Evolutionary conservation across 2,329 filamentous ascomycete species (phyloP).

Genomic region (Fusarium denticulatum): DNA sequence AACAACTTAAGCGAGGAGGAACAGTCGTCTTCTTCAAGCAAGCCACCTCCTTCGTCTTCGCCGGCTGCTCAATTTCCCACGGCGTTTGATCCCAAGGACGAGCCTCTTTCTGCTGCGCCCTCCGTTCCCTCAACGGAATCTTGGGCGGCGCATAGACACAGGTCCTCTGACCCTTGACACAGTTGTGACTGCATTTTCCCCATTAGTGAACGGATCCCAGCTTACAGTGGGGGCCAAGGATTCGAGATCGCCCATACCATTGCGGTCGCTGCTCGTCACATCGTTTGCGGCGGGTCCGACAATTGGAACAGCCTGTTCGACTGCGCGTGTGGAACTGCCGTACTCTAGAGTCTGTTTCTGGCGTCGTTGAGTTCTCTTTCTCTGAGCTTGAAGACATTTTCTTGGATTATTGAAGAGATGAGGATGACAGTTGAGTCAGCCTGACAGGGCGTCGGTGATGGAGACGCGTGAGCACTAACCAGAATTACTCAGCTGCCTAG

Average conservation of each 20-base stretch:
- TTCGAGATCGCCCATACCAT: not conserved
- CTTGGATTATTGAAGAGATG: not conserved
- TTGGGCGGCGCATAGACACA: not conserved
- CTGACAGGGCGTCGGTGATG: not conserved
- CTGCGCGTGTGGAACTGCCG: conserved; percentile 10
- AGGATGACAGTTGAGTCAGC: not conserved
- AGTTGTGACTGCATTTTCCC: not conserved
- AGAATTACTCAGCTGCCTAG: accelerated
- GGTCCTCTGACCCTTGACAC: not conserved
- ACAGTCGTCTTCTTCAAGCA: not conserved
- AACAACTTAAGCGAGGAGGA: not conserved
- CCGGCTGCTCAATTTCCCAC: not conserved
- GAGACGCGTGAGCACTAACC: not conserved
- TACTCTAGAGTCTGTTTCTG: not conserved
- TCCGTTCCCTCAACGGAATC: conserved; percentile 2
- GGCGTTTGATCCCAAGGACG: conserved; percentile 15
- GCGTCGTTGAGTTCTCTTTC: not conserved
- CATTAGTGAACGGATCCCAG: not conserved
- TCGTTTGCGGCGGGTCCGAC: conserved; percentile 11
- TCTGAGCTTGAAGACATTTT: not conserved
- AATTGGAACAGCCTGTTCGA: conserved; percentile 12
- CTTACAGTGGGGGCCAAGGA: not conserved
- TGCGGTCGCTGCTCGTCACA: conserved; percentile 17
- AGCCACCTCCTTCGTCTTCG: not conserved
- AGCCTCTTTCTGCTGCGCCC: conserved; percentile 10